Evolutionary conservation across 2,329 filamentous ascomycete species (phyloP).

Genomic region (Pochonia chlamydosporia): DNA sequence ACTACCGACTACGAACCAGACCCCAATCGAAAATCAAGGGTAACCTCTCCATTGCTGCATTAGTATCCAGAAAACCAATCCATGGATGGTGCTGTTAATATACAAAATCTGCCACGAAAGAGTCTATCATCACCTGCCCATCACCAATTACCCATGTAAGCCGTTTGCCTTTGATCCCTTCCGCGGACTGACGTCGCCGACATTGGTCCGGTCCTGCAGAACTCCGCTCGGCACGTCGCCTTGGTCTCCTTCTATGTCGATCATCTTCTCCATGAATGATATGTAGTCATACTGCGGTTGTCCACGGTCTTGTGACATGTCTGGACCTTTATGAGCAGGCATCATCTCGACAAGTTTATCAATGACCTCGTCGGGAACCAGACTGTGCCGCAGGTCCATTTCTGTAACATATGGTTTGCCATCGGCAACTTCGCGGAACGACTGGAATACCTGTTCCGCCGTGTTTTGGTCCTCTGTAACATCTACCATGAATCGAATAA

Average conservation of each 20-base stretch:
- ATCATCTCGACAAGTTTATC: constrained; percentile 86
- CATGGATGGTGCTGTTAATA: constrained; percentile 2
- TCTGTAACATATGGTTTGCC: constrained; percentile 99
- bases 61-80: background rate
- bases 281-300: constrained; percentile 93
- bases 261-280: constrained; percentile 89
- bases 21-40: background rate
- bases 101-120: constrained; percentile 6
- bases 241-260: constrained; percentile 35
- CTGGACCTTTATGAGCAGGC: constrained; percentile 76
- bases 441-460: constrained; percentile 96
- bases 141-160: background rate
- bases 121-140: background rate
- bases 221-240: constrained; percentile 21
- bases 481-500: constrained; percentile 98
- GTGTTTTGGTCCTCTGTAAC: constrained; percentile 99
- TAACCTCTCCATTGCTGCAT: background rate
- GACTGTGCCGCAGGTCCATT: constrained; percentile 87
- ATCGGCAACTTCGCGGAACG: constrained; percentile 94
- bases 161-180: constrained; percentile 31
- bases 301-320: constrained; percentile 78
- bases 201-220: constrained; percentile 29
- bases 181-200: constrained; percentile 25
- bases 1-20: background rate
- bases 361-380: constrained; percentile 96